Conservation (phyloP, 257 asterid genomes). For the Solanum okadae region DNA sequence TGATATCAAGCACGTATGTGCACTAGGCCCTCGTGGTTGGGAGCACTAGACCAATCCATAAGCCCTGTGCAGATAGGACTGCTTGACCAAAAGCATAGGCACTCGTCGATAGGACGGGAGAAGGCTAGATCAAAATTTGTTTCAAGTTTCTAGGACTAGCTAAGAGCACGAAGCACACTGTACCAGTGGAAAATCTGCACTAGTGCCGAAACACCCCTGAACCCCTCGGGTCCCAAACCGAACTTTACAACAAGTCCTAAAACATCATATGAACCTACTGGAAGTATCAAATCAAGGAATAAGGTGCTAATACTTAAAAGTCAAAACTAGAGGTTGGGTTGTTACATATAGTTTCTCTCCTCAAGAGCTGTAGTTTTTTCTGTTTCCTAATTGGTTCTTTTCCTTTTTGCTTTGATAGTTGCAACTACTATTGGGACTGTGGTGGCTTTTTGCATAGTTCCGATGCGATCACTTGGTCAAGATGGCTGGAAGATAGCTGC, state of each 20-base stretch:
- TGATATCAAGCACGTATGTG: background rate
- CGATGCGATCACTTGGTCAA: slow-evolving; percentile 75
- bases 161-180: background rate
- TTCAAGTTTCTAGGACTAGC: background rate
- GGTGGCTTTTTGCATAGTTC: slow-evolving; percentile 70
- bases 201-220: background rate
- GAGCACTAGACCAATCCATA: background rate
- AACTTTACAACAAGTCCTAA: background rate
- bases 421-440: slow-evolving; percentile 80
- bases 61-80: background rate
- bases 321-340: background rate
- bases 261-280: background rate
- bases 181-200: background rate
- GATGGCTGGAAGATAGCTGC: slow-evolving; percentile 98
- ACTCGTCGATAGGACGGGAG: background rate
- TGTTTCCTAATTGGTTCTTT: background rate
- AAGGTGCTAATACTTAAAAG: background rate
- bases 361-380: background rate
- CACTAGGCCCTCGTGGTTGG: background rate
- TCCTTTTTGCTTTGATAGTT: slow-evolving; percentile 25
- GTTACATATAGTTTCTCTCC: background rate
- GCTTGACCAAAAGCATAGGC: background rate
- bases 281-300: background rate
- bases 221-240: background rate
- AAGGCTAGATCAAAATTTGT: background rate